Conservation (phyloP, 768 basidiomycete species). For the Auricularia cornea region DNA sequence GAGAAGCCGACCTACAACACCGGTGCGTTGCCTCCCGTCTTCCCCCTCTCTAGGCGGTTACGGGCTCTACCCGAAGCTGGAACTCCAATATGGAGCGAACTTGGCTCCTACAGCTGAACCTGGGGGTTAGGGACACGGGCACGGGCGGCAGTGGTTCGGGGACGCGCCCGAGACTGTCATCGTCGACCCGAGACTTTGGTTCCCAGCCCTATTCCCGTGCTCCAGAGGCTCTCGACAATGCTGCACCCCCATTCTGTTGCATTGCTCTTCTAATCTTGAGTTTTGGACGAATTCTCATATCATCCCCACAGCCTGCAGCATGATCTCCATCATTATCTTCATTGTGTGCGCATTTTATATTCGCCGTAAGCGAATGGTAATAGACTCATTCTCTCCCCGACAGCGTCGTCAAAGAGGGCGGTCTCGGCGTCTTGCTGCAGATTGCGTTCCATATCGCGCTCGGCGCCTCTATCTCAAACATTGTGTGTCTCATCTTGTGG, state of each 20-base stretch:
- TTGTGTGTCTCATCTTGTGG: constrained; percentile 81
- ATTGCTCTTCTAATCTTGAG: background rate
- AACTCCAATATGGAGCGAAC: too few species aligned
- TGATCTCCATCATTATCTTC: constrained; percentile 77
- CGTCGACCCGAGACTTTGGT: too few species aligned
- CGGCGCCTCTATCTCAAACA: constrained; percentile 70
- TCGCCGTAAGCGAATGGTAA: constrained; percentile 14
- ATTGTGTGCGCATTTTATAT: constrained; percentile 47
- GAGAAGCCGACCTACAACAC: constrained; percentile 82
- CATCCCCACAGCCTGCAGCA: constrained; percentile 56
- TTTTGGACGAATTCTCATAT: background rate
- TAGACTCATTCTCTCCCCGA: constrained; percentile 4
- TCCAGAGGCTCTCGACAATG: too few species aligned
- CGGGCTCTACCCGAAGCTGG: too few species aligned
- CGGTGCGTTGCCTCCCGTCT: too few species aligned
- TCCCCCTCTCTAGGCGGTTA: too few species aligned
- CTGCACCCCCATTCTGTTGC: too few species aligned
- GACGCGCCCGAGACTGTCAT: too few species aligned
- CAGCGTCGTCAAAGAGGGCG: constrained; percentile 85
- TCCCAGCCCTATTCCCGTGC: too few species aligned
- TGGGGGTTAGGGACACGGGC: too few species aligned
- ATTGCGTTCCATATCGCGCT: constrained; percentile 69
- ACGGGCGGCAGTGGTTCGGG: too few species aligned
- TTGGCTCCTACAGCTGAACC: too few species aligned
- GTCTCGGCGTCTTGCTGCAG: constrained; percentile 61